phyloP scores from a whole-genome alignment of 1,284 basidiomycete genomes.

The Cryptococcus wingfieldii region DNA sequence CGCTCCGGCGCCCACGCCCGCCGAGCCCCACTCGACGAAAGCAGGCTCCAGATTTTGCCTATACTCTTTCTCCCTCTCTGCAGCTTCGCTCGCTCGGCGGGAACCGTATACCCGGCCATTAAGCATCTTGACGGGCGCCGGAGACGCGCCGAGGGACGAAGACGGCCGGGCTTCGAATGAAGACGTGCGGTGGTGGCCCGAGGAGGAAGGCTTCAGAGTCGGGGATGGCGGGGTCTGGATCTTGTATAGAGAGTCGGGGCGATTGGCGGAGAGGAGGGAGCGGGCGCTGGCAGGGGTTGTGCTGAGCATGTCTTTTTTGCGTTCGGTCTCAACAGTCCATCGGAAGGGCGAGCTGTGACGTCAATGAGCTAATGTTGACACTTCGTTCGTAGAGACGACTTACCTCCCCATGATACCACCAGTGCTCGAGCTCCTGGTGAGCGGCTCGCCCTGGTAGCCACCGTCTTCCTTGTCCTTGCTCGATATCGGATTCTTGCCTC shows the following conservation, averaged over 20 bases:
- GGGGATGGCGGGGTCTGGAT: constrained; percentile 2
- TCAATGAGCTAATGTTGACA: background rate
- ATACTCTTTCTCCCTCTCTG: constrained; percentile 22
- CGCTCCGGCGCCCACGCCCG: constrained; percentile 9
- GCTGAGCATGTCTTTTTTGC: constrained; percentile 31
- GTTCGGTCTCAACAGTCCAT: constrained; percentile 31
- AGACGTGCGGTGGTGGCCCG: constrained; percentile 24
- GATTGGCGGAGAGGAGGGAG: constrained; percentile 9
- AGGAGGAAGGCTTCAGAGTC: background rate
- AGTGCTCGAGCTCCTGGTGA: constrained; percentile 44
- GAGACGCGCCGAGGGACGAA: constrained; percentile 14
- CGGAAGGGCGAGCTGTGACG: constrained; percentile 37
- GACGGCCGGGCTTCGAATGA: constrained; percentile 19
- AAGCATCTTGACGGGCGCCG: constrained; percentile 38
- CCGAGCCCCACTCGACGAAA: constrained; percentile 47
- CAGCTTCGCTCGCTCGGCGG: constrained; percentile 38
- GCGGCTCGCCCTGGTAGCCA: constrained; percentile 30
- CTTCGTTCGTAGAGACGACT: constrained; percentile 11
- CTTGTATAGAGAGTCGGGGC: background rate
- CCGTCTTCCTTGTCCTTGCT: constrained; percentile 22
- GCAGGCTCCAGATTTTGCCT: constrained; percentile 38
- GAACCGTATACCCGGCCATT: constrained; percentile 48
- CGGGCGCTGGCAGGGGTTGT: constrained; percentile 11
- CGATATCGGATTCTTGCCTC: constrained; percentile 20
- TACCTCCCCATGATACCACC: constrained; percentile 42